Base-by-base conservation (phyloP, 192 early-diverging fungal species). In the Coemansia sp. region DNA sequence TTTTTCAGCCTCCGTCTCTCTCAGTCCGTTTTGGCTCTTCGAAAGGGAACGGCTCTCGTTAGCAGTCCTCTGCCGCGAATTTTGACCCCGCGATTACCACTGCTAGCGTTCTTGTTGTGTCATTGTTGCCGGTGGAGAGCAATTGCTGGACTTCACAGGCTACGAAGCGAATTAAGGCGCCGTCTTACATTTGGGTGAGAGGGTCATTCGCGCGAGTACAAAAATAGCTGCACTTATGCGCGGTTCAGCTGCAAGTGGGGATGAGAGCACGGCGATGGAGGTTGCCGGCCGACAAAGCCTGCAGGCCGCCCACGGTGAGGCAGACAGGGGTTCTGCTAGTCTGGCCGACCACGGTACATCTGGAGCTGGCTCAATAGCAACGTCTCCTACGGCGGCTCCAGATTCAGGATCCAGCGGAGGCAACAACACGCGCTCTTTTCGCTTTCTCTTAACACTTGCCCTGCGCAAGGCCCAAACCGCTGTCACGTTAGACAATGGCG, bases 361-460 rank as follows among this genome's bases (percentile, higher is more conserved):
- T n/a, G 55, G 28, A 13, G 17, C 55, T 16, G 23, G 33, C 16
- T n/a, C 46, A 13, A 23, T 60, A 33, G 47, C 64, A 62, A 61
- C 74, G 38, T 28, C 55, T 0, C 38, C 67, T 33, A 46, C 60
- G 8, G 68, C 43, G 4, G 67, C 63, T 11, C 62, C 43, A 5
- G 67, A 67, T 13, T 57, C 53, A 0, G 60, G 67, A 44, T 63
- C 42, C 8, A 46, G 67, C 32, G 72, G 72, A 39, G 75, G 78
- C 46, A 80, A 74, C 67, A 84, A 84, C 72, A 77, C 74, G 21
- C 83, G 84, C 32, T 82, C 84, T n/a, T 86, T 86, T 46, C 74
- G 84, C 39, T 86, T 86, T 52, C 53, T 86, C 11, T 55, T 86
- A 55, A 79, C 77, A 10, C 66, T 86, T 30, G 84, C 84, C 4